phyloP scores from a whole-genome alignment of 2,329 filamentous ascomycete genomes.

The Fusarium begoniae region DNA sequence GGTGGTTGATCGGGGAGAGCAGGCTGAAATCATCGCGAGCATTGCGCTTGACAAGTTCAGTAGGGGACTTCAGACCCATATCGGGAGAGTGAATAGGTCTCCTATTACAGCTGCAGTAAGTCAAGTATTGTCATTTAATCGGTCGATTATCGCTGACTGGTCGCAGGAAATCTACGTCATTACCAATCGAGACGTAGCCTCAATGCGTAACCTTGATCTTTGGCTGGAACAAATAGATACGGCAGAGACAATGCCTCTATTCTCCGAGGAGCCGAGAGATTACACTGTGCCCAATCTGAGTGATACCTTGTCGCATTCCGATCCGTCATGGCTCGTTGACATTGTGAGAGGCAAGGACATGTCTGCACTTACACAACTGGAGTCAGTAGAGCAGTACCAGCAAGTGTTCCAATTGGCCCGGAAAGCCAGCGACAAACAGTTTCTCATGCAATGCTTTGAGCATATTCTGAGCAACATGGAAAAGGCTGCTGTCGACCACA shows the following conservation, averaged over 20 bases:
- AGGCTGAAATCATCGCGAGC: background rate
- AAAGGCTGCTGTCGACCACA: fast-evolving
- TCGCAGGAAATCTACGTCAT: background rate
- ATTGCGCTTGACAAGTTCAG: background rate
- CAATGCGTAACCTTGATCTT: background rate
- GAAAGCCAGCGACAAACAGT: background rate
- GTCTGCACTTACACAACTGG: background rate
- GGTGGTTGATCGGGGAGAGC: background rate
- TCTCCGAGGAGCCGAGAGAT: background rate
- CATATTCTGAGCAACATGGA: background rate
- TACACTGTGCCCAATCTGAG: background rate
- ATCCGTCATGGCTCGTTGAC: background rate
- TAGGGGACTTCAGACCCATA: background rate
- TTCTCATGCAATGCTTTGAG: background rate
- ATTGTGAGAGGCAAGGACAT: background rate
- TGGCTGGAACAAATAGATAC: background rate
- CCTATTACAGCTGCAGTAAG: background rate
- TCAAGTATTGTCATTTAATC: fast-evolving
- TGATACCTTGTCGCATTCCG: background rate
- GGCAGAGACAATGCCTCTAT: fast-evolving
- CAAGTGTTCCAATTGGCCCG: background rate
- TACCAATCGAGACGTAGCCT: background rate
- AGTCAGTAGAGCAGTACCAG: background rate
- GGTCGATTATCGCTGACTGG: fast-evolving
- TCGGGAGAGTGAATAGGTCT: background rate